These are phyloP conservation scores for Coemansia sp. DNA, from an alignment of 192 early-diverging fungal species.

Conservation along the genomic window DNA sequence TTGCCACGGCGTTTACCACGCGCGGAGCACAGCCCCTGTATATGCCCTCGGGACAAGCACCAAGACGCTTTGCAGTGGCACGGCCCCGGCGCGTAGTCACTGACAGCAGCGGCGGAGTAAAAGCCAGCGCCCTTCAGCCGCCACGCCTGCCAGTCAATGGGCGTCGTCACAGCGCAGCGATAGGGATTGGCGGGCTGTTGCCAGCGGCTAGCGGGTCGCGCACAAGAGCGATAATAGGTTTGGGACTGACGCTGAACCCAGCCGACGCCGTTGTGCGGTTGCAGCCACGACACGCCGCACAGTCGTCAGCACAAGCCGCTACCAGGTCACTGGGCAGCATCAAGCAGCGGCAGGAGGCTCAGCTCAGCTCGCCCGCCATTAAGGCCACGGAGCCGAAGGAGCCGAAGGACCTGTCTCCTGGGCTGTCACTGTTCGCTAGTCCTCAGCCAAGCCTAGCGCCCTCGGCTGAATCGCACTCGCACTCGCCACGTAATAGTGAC, in stretches of 20 bases:
- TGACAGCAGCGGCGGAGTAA: constrained; percentile 3
- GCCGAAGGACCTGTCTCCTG: neutral
- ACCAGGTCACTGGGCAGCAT: neutral
- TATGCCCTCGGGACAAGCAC: neutral
- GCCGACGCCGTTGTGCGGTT: constrained; percentile 35
- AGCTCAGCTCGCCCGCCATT: neutral
- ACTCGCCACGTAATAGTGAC: neutral
- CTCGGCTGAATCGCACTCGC: neutral
- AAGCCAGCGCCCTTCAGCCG: neutral
- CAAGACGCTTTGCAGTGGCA: constrained; percentile 35
- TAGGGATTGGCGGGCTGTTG: constrained; percentile 19
- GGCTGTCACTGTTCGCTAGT: neutral
- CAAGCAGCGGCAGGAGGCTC: neutral
- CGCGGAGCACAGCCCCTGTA: neutral
- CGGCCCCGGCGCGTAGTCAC: constrained; percentile 39
- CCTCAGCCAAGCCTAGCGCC: neutral
- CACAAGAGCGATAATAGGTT: constrained; percentile 34
- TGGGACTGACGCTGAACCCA: constrained; percentile 45
- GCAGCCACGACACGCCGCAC: constrained; percentile 17
- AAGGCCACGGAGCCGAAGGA: neutral
- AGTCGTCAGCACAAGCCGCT: neutral
- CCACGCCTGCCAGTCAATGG: neutral
- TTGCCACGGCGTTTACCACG: constrained; percentile 28
- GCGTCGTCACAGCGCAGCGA: constrained; percentile 13
- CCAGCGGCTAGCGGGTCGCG: constrained; percentile 4